Conservation (phyloP, 1,284 basidiomycete genomes). For the Boletus semigastroideus region DNA sequence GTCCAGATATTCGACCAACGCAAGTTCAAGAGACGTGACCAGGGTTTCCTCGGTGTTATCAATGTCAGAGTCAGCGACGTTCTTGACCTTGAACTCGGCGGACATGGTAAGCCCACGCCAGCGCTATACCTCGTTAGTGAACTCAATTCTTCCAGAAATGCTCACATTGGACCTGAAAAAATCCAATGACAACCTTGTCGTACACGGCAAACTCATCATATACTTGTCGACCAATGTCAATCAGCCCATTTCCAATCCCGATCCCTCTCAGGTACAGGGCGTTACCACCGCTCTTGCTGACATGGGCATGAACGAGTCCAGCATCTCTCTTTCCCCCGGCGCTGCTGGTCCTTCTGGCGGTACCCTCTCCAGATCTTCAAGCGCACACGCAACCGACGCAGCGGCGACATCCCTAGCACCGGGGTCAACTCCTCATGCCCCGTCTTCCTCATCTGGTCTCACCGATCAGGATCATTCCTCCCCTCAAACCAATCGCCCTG, state of each 20-base stretch:
- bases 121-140: background rate
- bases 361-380: constrained; percentile 50
- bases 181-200: constrained; percentile 85
- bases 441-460: constrained; percentile 24
- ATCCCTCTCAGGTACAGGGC: constrained; percentile 61
- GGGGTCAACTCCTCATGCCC: constrained; percentile 39
- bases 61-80: constrained; percentile 89
- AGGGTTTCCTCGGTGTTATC: constrained; percentile 93
- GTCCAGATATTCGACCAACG: constrained; percentile 97
- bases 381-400: constrained; percentile 52
- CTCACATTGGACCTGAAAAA: constrained; percentile 87
- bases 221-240: constrained; percentile 84
- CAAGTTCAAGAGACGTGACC: constrained; percentile 94
- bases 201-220: constrained; percentile 89
- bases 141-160: constrained; percentile 60
- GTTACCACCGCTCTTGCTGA: constrained; percentile 55
- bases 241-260: constrained; percentile 74
- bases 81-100: constrained; percentile 86
- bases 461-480: constrained; percentile 26
- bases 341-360: constrained; percentile 33
- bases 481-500: constrained; percentile 24
- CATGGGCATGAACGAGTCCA: constrained; percentile 56
- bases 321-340: constrained; percentile 51
- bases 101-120: constrained; percentile 66
- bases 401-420: constrained; percentile 35